A percentile compares a stretch with the other conserved stretches of the same genome.
Conservation (phyloP, 2,329 filamentous ascomycete species). For the Plenodomus lindquistii region DNA sequence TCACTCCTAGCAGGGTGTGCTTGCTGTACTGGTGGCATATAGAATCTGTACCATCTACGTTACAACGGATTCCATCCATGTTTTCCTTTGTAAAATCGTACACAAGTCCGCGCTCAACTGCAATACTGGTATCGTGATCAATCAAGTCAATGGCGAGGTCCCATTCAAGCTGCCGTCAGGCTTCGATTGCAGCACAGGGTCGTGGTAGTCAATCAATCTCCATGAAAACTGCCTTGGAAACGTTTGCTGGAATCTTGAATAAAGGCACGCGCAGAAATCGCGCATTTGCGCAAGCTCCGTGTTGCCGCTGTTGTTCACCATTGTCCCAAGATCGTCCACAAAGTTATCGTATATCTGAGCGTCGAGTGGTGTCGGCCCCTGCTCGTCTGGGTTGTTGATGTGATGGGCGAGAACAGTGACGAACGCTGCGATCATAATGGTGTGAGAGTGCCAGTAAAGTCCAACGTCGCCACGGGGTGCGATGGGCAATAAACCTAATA, state of each 20-base stretch:
- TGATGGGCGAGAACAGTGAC: slow-evolving; percentile 25
- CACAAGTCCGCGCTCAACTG: too few relatives aligned
- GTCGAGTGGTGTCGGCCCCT: slow-evolving; percentile 4
- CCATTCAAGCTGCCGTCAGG: neutral
- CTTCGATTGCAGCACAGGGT: neutral
- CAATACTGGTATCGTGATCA: too few relatives aligned
- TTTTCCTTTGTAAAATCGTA: too few relatives aligned
- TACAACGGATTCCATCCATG: too few relatives aligned
- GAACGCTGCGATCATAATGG: slow-evolving; percentile 21
- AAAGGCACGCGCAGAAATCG: slow-evolving; percentile 18
- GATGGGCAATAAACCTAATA: slow-evolving; percentile 21
- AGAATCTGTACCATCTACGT: too few relatives aligned
- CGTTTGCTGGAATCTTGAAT: slow-evolving; percentile 13
- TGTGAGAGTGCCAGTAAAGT: slow-evolving; percentile 17
- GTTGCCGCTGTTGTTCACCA: slow-evolving; percentile 15
- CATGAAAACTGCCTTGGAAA: neutral
- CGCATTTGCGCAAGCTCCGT: slow-evolving; percentile 14
- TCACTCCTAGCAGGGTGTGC: too few relatives aligned
- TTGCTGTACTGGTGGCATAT: too few relatives aligned
- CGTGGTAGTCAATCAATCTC: neutral
- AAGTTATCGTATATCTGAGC: slow-evolving; percentile 14
- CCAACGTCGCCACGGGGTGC: slow-evolving; percentile 26
- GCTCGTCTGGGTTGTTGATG: slow-evolving; percentile 11
- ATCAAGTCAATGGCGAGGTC: neutral
- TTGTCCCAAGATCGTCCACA: slow-evolving; percentile 10